Evolutionary conservation across 192 early-diverging fungal species (phyloP), one percentile per base, ranked within the genome.

Genomic region (Coemansia sp.): DNA sequence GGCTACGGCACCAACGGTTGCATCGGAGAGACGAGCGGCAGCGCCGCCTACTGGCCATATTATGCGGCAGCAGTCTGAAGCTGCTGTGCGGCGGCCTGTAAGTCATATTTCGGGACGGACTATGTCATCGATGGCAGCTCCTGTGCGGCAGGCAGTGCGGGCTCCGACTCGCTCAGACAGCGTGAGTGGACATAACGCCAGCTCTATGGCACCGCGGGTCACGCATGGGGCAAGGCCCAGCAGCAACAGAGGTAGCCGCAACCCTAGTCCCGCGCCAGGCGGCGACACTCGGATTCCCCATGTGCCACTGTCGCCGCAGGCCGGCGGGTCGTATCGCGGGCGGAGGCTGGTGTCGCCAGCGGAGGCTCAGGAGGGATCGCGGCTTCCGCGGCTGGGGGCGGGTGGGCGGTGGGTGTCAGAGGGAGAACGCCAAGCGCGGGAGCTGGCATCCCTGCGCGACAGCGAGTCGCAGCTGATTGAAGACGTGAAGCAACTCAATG

Each of bases 41-140:
- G 63, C 66, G 1, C 69, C 48, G 23, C 66, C 42, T 31, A 67
- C 67, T 8, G 67, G 61, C 14, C 29, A 41, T 31, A 38, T n/a
- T 29, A 68, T 72, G 3, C 62, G 65, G 51, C 77, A 79, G 57
- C 77, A 74, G 64, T 74, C 77, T 4, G 77, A 79, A 63, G 31
- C 65, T 9, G 36, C 29, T 21, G 53, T 45, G 10, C 62, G 42
- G 36, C 63, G 53, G 12, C 62, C 53, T 14, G 25, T 51, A 10
- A 39, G 57, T 14, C 62, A 45, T 29, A 37, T 70, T 10, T 2
- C 23, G 10, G 50, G 50, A 7, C 50, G 50, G 23, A 3, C 25
- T 12, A 14, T 29, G 50, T 29, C 50, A 23, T 53, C 50, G 25
- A 7, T 29, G 50, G 50, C 64, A 34, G 17, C 31, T 29, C 36